Evolutionary conservation across 345 rosid genomes (phyloP).

Genomic region (Trapa incisa): DNA sequence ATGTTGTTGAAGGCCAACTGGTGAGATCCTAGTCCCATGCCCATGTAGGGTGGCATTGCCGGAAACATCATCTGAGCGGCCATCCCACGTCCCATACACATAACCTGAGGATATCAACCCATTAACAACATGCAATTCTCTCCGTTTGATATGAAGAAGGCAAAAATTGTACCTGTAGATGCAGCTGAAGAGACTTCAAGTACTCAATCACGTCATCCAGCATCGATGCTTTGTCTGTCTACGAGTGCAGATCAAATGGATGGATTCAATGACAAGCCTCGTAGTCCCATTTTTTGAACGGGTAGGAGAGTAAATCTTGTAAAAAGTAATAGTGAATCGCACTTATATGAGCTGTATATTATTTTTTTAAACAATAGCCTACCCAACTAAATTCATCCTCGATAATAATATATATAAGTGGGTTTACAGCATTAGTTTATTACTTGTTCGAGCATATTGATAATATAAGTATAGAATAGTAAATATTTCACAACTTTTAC

Average conservation of each 20-base stretch:
- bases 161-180: constrained; percentile 48
- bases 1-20: constrained; percentile 24
- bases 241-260: constrained; percentile 8
- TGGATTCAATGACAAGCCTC: background rate
- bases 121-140: background rate
- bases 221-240: constrained; percentile 95
- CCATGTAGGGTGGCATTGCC: constrained; percentile 52
- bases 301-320: no score
- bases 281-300: no score
- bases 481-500: no score
- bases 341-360: no score
- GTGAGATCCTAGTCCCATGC: constrained; percentile 34
- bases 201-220: constrained; percentile 88
- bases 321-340: no score
- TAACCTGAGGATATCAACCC: constrained; percentile 32
- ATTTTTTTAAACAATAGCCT: no score
- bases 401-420: no score
- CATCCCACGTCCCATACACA: constrained; percentile 91
- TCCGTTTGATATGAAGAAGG: background rate
- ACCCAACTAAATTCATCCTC: no score
- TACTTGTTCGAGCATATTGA: no score
- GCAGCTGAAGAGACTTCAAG: constrained; percentile 84
- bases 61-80: constrained; percentile 70
- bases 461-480: no score
- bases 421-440: no score